Percentiles rank a stretch among this genome's conserved stretches.
phyloP scores from a whole-genome alignment of 345 rosid genomes.

The Aethionema arabicum region DNA sequence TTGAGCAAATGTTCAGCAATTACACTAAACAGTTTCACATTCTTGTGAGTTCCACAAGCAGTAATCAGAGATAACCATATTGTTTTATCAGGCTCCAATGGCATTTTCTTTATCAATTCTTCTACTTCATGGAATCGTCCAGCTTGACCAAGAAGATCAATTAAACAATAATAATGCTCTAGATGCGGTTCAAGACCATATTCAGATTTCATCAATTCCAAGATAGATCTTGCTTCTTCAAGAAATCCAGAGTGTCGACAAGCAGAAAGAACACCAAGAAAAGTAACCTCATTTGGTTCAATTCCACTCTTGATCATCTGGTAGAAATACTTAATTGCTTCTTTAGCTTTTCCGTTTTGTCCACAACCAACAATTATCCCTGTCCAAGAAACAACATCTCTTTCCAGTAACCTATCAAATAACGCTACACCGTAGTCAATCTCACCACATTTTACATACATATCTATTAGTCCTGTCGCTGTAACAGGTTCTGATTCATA shows the following conservation, averaged over 20 bases:
- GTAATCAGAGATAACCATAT: slow-evolving; percentile 68
- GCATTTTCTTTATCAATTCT: slow-evolving; percentile 53
- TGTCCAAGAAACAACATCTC: slow-evolving; percentile 71
- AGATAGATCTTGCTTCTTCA: slow-evolving; percentile 51
- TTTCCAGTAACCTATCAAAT: slow-evolving; percentile 41
- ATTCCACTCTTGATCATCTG: slow-evolving; percentile 51
- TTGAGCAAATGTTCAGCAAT: slow-evolving; percentile 48
- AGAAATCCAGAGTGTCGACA: slow-evolving; percentile 70
- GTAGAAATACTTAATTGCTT: slow-evolving; percentile 51
- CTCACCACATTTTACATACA: slow-evolving; percentile 75
- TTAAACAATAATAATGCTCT: slow-evolving; percentile 72
- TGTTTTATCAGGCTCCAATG: slow-evolving; percentile 60
- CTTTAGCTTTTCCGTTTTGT: slow-evolving; percentile 63
- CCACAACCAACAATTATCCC: slow-evolving; percentile 69
- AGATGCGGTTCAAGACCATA: slow-evolving; percentile 52
- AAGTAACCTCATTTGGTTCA: slow-evolving; percentile 71
- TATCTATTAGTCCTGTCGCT: slow-evolving; percentile 49
- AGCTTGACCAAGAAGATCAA: slow-evolving; percentile 72
- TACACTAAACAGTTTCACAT: slow-evolving; percentile 40
- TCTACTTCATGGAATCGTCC: slow-evolving; percentile 54
- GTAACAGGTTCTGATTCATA: slow-evolving; percentile 51
- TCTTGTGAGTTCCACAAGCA: slow-evolving; percentile 61
- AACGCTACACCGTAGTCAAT: slow-evolving; percentile 51
- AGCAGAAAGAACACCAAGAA: slow-evolving; percentile 63
- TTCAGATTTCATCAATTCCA: slow-evolving; percentile 49